Conservation (phyloP, 164 flowering plant genomes). For the Nymphaea thermarum region DNA sequence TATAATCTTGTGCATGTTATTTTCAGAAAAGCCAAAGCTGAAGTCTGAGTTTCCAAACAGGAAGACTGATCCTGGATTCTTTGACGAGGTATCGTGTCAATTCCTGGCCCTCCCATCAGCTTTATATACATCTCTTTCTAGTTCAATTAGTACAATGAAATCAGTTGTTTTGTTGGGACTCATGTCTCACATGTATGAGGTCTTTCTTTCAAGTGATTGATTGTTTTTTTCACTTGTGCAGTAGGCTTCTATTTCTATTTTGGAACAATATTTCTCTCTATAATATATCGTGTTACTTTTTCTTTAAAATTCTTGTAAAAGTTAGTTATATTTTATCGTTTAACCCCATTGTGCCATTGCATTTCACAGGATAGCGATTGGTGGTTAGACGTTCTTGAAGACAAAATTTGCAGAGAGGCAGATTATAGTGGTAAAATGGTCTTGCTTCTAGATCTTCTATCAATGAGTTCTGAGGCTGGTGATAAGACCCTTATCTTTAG, state of each 20-base stretch:
- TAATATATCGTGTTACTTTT: too few species aligned
- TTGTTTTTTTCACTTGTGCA: too few species aligned
- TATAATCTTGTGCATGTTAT: constrained; percentile 5
- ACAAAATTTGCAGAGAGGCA: constrained; percentile 43
- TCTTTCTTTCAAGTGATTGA: too few species aligned
- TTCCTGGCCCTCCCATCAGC: not conserved
- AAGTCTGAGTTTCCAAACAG: constrained; percentile 22
- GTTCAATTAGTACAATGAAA: not conserved
- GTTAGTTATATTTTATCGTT: too few species aligned
- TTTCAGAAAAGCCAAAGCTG: constrained; percentile 42
- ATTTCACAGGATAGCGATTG: constrained; percentile 46
- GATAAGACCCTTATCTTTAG: constrained; percentile 91
- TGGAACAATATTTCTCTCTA: too few species aligned
- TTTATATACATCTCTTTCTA: not conserved
- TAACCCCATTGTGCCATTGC: too few species aligned
- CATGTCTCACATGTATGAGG: not conserved
- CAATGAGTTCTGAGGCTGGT: constrained; percentile 62
- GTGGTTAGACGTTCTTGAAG: constrained; percentile 78
- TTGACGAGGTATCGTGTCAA: constrained; percentile 43
- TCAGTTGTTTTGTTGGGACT: not conserved
- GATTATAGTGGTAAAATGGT: constrained; percentile 96
- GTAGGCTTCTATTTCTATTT: too few species aligned
- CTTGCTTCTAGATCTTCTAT: constrained; percentile 70
- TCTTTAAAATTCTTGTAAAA: too few species aligned
- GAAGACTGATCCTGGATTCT: constrained; percentile 39